Evolutionary conservation across 106 monocot species (phyloP).

Genomic region (Dioscorea zingiberensis): DNA sequence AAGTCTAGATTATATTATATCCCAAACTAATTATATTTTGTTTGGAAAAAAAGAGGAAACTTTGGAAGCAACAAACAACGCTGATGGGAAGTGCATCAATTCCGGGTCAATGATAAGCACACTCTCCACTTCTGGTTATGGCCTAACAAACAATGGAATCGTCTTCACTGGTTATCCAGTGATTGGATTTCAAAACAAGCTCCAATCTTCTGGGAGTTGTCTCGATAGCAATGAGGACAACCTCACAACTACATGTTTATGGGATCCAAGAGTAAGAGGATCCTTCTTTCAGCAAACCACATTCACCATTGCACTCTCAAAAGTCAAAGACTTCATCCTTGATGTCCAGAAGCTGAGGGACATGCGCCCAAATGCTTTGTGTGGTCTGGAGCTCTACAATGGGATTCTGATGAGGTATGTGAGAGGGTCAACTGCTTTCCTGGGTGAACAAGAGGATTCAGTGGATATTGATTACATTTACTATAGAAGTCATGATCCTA

Average conservation of each 20-base stretch:
- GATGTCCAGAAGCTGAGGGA: conserved; percentile 47
- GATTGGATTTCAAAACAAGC: conserved; percentile 38
- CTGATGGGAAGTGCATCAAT: conserved; percentile 22
- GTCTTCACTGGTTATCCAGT: conserved; percentile 54
- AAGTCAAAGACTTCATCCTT: conserved; percentile 41
- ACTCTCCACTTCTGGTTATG: conserved; percentile 2
- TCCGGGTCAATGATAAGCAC: background rate
- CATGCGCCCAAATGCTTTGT: conserved; percentile 23
- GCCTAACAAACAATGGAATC: conserved; percentile 29
- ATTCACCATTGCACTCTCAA: conserved; percentile 38
- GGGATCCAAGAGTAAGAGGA: conserved; percentile 41
- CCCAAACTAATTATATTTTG: background rate
- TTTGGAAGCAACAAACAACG: conserved; percentile 19
- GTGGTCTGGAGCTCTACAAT: conserved; percentile 39
- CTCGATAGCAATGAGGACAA: conserved; percentile 29
- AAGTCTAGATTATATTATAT: background rate
- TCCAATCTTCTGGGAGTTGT: conserved; percentile 51
- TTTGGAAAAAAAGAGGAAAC: conserved; percentile 16
- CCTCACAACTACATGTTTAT: conserved; percentile 37
- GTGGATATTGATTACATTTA: conserved; percentile 53
- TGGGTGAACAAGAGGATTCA: conserved; percentile 38
- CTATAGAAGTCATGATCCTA: conserved; percentile 45
- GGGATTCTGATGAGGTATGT: conserved; percentile 53
- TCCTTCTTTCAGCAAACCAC: conserved; percentile 29
- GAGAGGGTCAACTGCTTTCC: conserved; percentile 33